Evolutionary conservation across 768 basidiomycete genomes (phyloP).

Genomic region (Boletus patriciae): DNA sequence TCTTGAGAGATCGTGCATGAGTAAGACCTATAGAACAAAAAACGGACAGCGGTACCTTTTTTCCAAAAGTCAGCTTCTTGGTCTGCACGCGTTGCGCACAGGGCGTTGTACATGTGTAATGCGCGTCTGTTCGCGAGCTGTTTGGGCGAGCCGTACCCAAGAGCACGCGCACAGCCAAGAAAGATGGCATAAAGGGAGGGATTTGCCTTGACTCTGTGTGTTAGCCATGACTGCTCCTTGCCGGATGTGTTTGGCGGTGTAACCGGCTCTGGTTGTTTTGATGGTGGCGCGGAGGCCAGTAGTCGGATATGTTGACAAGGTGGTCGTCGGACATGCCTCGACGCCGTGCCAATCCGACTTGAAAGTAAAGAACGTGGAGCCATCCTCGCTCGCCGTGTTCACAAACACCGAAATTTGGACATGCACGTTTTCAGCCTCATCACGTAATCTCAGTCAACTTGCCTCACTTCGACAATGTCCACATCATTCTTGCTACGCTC

Average conservation of each 20-base stretch:
- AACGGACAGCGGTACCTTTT: constrained; percentile 45
- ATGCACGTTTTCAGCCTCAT: too few species aligned
- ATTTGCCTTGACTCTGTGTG: constrained; percentile 50
- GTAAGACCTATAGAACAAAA: background rate
- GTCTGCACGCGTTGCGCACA: constrained; percentile 59
- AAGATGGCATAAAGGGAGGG: constrained; percentile 48
- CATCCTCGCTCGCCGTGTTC: constrained; percentile 8
- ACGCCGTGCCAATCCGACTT: constrained; percentile 3
- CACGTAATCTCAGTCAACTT: too few species aligned
- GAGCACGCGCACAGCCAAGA: constrained; percentile 44
- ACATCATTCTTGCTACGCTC: constrained; percentile 50
- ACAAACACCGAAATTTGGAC: too few species aligned
- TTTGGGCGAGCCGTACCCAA: constrained; percentile 62
- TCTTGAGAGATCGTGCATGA: constrained; percentile 42
- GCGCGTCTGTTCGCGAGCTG: constrained; percentile 63
- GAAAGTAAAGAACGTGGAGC: constrained; percentile 14
- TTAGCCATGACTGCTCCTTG: constrained; percentile 52
- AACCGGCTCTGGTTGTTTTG: constrained; percentile 8
- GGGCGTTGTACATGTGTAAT: constrained; percentile 53
- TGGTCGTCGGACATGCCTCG: constrained; percentile 10
- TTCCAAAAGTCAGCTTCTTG: constrained; percentile 64
- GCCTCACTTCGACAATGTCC: constrained; percentile 39
- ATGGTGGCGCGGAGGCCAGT: constrained; percentile 8
- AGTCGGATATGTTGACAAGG: constrained; percentile 11
- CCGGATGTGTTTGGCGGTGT: background rate